These are phyloP conservation scores for Yarrowia keelungensis DNA, from an alignment of 805 yeast genomes.

Conservation along the genomic window DNA sequence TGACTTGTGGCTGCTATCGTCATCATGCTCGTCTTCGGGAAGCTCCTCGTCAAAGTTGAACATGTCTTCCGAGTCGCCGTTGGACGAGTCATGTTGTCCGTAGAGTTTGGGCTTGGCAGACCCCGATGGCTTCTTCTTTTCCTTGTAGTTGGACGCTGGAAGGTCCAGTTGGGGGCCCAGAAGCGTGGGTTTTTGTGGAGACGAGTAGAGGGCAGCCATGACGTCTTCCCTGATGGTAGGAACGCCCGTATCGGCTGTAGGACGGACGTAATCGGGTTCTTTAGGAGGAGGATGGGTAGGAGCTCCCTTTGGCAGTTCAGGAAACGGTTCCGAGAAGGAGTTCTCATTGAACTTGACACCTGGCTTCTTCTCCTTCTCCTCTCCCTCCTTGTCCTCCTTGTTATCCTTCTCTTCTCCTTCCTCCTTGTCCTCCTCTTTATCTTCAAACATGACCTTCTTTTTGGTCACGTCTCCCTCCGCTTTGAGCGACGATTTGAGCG, in stretches of 20 bases:
- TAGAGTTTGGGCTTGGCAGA: conserved; percentile 20
- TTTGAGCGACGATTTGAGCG: conserved; percentile 31
- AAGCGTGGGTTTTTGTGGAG: conserved; percentile 28
- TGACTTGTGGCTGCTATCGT: background rate
- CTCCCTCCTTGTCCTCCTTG: background rate
- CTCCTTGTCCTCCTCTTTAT: conserved; percentile 1
- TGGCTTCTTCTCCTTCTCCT: background rate
- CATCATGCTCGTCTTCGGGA: conserved; percentile 21
- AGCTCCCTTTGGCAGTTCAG: conserved; percentile 16
- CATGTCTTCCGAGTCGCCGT: conserved; percentile 41
- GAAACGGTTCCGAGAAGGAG: conserved; percentile 23
- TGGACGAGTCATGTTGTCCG: conserved; percentile 21
- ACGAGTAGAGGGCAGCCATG: conserved; percentile 22
- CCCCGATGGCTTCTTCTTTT: background rate
- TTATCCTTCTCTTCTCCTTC: conserved; percentile 21
- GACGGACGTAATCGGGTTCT: conserved; percentile 10
- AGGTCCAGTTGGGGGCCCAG: conserved; percentile 32
- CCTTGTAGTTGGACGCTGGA: conserved; percentile 31
- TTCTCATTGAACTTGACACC: conserved; percentile 1
- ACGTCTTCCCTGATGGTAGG: conserved; percentile 20
- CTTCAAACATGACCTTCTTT: conserved; percentile 36
- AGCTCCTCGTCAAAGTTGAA: conserved; percentile 45
- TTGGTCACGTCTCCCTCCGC: conserved; percentile 33
- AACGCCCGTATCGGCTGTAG: conserved; percentile 28
- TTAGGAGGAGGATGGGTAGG: conserved; percentile 7